phyloP scores from a whole-genome alignment of 345 rosid genomes.

The Linum trigynum region DNA sequence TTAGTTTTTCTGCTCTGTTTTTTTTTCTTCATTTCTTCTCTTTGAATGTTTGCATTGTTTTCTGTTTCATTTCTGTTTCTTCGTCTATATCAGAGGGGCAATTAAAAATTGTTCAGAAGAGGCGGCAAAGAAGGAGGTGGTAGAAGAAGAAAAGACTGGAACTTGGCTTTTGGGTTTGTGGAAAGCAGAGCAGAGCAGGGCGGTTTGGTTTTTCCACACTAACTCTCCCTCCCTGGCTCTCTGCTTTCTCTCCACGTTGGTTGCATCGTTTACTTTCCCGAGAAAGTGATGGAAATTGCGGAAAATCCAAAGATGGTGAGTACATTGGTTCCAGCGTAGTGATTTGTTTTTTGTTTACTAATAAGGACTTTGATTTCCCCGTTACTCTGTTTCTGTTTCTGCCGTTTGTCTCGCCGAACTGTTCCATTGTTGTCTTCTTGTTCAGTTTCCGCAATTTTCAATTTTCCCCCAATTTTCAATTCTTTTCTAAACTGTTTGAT shows the following conservation, averaged over 20 bases:
- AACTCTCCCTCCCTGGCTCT: not conserved
- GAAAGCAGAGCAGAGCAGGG: too few relatives aligned
- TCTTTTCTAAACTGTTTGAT: not conserved
- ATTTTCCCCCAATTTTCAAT: not conserved
- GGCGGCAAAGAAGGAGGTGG: too few relatives aligned
- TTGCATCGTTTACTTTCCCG: constrained; percentile 8
- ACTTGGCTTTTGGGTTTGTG: too few relatives aligned
- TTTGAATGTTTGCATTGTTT: too few relatives aligned
- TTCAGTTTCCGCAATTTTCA: not conserved
- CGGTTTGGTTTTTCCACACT: too few relatives aligned
- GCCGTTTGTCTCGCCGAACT: not conserved
- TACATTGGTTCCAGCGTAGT: constrained; percentile 10
- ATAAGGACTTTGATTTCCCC: constrained; percentile 11
- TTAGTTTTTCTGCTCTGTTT: too few relatives aligned
- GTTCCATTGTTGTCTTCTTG: not conserved
- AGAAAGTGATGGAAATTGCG: constrained; percentile 35
- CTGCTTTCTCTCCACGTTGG: not conserved
- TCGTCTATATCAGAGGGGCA: too few relatives aligned
- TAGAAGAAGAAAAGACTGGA: too few relatives aligned
- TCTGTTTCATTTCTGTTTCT: too few relatives aligned
- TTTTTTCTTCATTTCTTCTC: too few relatives aligned
- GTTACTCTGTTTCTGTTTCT: not conserved
- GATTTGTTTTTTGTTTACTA: not conserved
- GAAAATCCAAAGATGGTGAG: constrained; percentile 52
- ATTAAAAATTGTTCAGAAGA: too few relatives aligned